phyloP scores from a whole-genome alignment of 2,329 filamentous ascomycete genomes.

The Verticillium dahliae region DNA sequence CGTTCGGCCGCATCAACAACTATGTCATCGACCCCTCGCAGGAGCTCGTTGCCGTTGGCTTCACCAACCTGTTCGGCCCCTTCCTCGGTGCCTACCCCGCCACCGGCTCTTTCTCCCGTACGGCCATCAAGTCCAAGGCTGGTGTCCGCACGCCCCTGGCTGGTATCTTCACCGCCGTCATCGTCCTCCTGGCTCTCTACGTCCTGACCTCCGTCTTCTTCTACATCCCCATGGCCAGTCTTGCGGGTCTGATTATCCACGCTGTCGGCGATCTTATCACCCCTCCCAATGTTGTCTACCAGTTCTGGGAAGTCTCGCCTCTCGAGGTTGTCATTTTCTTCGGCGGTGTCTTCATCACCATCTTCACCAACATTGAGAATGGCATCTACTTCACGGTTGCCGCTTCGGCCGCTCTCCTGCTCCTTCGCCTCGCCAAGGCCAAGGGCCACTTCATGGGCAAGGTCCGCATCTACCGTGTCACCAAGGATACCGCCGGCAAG shows the following conservation, averaged over 20 bases:
- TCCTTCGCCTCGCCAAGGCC: conserved; percentile 38
- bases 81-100: conserved; percentile 56
- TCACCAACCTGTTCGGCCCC: conserved; percentile 68
- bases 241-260: conserved; percentile 76
- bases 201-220: conserved; percentile 72
- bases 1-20: conserved; percentile 72
- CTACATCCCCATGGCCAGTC: conserved; percentile 67
- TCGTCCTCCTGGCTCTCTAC: conserved; percentile 73
- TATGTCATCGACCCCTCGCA: conserved; percentile 76
- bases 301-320: conserved; percentile 72
- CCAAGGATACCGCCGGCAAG: conserved; percentile 10
- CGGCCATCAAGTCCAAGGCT: conserved; percentile 78
- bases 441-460: conserved; percentile 40
- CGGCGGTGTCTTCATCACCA: conserved; percentile 55
- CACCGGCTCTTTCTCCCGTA: conserved; percentile 51
- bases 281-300: conserved; percentile 65
- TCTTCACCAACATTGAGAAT: conserved; percentile 43
- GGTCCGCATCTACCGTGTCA: conserved; percentile 17
- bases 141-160: conserved; percentile 75
- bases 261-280: conserved; percentile 73
- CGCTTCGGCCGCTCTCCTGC: conserved; percentile 33
- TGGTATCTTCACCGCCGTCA: conserved; percentile 68
- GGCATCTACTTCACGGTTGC: conserved; percentile 43
- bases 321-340: conserved; percentile 72
- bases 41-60: conserved; percentile 71